These are phyloP conservation scores for Oenanthe sinensis DNA, from an alignment of 129 eudicot genomes.

Conservation along the genomic window DNA sequence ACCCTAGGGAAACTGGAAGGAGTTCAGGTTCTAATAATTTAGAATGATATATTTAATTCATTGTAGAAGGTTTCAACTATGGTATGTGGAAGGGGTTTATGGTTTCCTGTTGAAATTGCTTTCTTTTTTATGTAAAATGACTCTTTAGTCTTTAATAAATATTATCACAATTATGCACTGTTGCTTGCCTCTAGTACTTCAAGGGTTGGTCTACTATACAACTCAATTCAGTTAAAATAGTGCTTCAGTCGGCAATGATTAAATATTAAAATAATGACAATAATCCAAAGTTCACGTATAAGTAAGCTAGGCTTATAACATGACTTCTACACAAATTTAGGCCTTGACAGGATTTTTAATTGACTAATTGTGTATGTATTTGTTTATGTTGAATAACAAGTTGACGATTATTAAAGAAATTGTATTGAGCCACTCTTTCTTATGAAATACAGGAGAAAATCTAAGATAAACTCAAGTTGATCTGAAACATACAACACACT, in stretches of 20 bases:
- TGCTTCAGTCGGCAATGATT: neutral
- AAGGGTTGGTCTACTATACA: neutral
- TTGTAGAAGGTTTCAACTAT: neutral
- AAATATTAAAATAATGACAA: neutral
- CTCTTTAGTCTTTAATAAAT: slow-evolving; percentile 14
- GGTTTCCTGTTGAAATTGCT: slow-evolving; percentile 11
- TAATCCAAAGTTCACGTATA: neutral
- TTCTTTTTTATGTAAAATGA: slow-evolving; percentile 10
- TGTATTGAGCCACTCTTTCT: no score
- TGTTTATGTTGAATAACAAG: neutral
- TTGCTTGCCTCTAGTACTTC: neutral
- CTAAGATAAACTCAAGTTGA: neutral
- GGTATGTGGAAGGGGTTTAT: slow-evolving; percentile 10
- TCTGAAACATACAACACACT: neutral
- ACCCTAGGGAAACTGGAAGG: slow-evolving; percentile 48
- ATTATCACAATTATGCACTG: neutral
- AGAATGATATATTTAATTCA: slow-evolving; percentile 22
- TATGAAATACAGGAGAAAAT: no score
- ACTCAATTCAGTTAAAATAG: neutral
- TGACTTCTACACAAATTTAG: neutral
- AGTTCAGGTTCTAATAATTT: slow-evolving; percentile 40
- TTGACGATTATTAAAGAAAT: neutral
- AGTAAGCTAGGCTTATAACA: neutral
- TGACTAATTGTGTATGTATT: neutral
- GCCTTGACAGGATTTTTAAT: neutral